Evolutionary conservation across 345 rosid genomes (phyloP).

Genomic region (Trapa bicornis): DNA sequence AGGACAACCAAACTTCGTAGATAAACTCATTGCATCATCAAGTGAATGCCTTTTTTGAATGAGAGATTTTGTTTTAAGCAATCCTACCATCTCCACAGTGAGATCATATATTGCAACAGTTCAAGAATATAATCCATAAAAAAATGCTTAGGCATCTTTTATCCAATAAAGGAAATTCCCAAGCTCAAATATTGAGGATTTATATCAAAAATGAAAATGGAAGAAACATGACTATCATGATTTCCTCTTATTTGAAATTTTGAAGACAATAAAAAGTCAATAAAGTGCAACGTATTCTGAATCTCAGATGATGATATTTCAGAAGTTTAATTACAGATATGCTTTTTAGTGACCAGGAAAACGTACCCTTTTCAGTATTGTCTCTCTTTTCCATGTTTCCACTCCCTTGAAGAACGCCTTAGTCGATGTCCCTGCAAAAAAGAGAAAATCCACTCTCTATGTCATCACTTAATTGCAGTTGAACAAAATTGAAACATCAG

Average conservation of each 20-base stretch:
- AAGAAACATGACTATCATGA: not conserved
- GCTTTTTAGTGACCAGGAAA: not conserved
- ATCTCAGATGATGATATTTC: not conserved
- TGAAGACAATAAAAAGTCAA: not conserved
- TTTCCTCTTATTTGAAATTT: not conserved
- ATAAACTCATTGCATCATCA: not conserved
- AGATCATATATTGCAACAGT: not conserved
- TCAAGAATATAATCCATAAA: not conserved
- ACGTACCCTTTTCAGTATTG: constrained; percentile 27
- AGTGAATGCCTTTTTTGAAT: not conserved
- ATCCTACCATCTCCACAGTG: not conserved
- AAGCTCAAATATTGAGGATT: not conserved
- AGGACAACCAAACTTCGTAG: not conserved
- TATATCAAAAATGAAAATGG: not conserved
- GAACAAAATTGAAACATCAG: not conserved
- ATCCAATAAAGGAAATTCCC: not conserved
- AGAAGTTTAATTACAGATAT: not conserved
- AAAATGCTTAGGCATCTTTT: not conserved
- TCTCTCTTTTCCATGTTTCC: constrained; percentile 38
- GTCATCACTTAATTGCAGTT: not conserved
- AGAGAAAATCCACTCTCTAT: not conserved
- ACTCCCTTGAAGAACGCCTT: constrained; percentile 37
- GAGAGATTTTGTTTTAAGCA: not conserved
- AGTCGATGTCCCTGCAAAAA: constrained; percentile 25
- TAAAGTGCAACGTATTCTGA: not conserved